Evolutionary conservation across 2,329 filamentous ascomycete genomes (phyloP), one percentile per base, ranked within the genome.

Genomic region (Elsinoe australis): DNA sequence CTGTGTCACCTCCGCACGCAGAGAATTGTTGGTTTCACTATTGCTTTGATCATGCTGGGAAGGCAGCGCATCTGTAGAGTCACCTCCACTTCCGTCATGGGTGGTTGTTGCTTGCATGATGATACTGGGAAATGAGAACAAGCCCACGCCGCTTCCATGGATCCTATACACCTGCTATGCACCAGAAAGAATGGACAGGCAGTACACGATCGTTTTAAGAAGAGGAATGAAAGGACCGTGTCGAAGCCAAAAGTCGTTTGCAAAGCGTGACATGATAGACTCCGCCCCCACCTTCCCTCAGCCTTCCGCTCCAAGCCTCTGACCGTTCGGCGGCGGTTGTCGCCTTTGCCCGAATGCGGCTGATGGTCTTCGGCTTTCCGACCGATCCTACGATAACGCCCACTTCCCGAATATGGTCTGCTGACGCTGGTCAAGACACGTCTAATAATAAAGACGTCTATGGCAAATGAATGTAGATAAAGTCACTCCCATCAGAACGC

Each of bases 31-130:
- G 15, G 17, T 31, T 44, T 24, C 39, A 17, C n/a, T n/a, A n/a
- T n/a, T n/a, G n/a, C n/a, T n/a, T n/a, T 41, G 36, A 22, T 21
- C 26, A 22, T 9, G 12, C 7, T 14, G n/a, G 15, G 39, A 28
- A 19, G 39, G 24, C 14, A 32, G 24, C 24, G 24, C 39, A 14
- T 15, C 28, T 7, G 14, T 26, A 8, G 24, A 31, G 9, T 32
- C 39, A 31, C 24, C 24, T 32, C 39, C 39, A n/a, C 26, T 29
- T 44, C 21, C 39, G 39, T 44, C 39, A 44, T 44, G 24, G 32
- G 21, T 44, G 24, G 26, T 12, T 1, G 9, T 15, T 29, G 17
- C 15, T n/a, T 44, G 29, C 39, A 44, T 44, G 19, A 31, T 24
- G 24, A 31, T 44, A 19, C 12, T 10, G 24, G 12, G 18, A 29